Conservation (phyloP, 345 rosid species). For the Eucalyptus leucophloia region DNA sequence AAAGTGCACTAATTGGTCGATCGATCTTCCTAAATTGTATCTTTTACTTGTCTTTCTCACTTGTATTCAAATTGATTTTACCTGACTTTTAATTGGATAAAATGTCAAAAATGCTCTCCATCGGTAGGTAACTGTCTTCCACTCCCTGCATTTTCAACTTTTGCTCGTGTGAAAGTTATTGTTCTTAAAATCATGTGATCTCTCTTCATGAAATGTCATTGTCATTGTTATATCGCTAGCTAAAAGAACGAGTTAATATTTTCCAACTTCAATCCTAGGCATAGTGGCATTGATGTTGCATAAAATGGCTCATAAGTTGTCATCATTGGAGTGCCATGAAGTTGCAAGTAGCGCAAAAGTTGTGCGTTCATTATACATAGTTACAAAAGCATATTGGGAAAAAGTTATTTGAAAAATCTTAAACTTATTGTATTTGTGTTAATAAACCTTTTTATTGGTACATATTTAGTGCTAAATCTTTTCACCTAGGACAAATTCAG, state of each 20-base stretch:
- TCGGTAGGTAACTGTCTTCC: neutral
- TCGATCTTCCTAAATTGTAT: neutral
- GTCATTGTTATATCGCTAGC: neutral
- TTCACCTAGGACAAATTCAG: too few species aligned
- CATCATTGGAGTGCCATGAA: neutral
- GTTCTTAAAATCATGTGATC: neutral
- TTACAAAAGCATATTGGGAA: neutral
- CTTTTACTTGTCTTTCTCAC: neutral
- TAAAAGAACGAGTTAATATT: neutral
- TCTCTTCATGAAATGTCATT: neutral
- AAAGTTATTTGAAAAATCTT: rapidly evolving
- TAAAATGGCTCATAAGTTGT: neutral
- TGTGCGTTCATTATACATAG: neutral
- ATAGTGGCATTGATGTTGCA: neutral
- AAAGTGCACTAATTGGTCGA: too few species aligned
- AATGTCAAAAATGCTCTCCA: neutral
- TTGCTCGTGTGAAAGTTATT: neutral
- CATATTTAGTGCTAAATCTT: too few species aligned
- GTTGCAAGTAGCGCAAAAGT: neutral
- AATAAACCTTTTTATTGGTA: too few species aligned
- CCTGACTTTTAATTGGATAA: neutral
- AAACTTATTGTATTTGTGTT: too few species aligned
- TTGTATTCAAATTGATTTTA: neutral
- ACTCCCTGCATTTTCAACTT: neutral
- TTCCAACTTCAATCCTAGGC: neutral